These are phyloP conservation scores for Cocos nucifera DNA, from an alignment of 176 grass and related monocot species.

Conservation along the genomic window DNA sequence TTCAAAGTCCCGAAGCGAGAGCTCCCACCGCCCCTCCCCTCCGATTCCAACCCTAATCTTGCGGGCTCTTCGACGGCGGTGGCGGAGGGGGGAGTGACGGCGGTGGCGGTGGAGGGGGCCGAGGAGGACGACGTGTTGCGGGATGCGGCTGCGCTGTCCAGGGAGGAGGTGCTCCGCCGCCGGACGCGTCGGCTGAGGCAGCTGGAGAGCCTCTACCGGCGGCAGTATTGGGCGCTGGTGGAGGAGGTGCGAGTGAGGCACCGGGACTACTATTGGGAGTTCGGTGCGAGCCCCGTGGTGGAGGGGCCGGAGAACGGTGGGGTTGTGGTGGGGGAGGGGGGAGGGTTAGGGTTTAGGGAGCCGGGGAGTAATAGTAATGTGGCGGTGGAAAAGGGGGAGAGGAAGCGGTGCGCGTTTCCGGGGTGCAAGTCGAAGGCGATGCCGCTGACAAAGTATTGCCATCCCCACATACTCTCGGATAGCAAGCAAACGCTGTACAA, in stretches of 20 bases:
- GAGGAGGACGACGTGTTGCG: conserved; percentile 24
- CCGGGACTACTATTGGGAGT: conserved; percentile 41
- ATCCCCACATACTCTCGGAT: conserved; percentile 73
- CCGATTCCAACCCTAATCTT: conserved; percentile 5
- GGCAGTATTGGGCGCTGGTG: conserved; percentile 29
- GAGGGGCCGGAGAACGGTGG: too few species aligned
- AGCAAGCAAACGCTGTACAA: conserved; percentile 72
- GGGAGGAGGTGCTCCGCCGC: conserved; percentile 37
- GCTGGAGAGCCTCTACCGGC: conserved; percentile 11
- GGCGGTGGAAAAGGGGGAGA: too few species aligned
- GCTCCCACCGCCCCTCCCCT: neutral
- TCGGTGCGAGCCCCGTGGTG: conserved; percentile 26
- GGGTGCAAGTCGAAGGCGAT: conserved; percentile 23
- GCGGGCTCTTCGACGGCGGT: neutral
- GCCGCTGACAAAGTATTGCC: conserved; percentile 66
- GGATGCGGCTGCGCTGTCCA: conserved; percentile 1
- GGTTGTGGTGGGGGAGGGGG: neutral
- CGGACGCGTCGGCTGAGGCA: conserved; percentile 19
- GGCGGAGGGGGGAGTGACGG: conserved; percentile 17
- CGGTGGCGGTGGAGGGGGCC: neutral
- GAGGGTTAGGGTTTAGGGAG: neutral
- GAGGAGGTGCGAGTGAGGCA: conserved; percentile 38
- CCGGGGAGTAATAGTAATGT: neutral
- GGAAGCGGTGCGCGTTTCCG: too few species aligned
- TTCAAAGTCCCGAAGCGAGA: neutral